These are phyloP conservation scores for Keithomyces neogunnii DNA, from an alignment of 2,329 filamentous ascomycete genomes.

Conservation along the genomic window DNA sequence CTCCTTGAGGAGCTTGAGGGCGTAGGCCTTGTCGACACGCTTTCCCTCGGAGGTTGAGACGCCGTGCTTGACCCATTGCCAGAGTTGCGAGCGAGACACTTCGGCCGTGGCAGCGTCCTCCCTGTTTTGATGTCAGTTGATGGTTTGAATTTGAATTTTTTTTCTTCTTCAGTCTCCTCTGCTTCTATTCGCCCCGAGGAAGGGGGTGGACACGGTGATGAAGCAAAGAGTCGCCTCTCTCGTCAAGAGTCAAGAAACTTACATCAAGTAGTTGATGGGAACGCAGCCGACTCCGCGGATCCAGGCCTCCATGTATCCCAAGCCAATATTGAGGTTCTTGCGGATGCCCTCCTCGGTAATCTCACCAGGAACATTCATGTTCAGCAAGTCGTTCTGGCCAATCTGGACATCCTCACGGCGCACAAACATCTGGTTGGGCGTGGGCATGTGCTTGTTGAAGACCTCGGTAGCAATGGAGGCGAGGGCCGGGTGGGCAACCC, in stretches of 20 bases:
- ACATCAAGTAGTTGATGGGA: slow-evolving; percentile 95
- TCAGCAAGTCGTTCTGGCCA: slow-evolving; percentile 81
- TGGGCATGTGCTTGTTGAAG: slow-evolving; percentile 98
- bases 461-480: slow-evolving; percentile 81
- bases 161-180: no score
- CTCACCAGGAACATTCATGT: slow-evolving; percentile 93
- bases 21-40: slow-evolving; percentile 87
- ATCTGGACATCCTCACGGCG: slow-evolving; percentile 85
- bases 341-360: slow-evolving; percentile 92
- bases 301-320: slow-evolving; percentile 99
- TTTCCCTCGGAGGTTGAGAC: slow-evolving; percentile 78
- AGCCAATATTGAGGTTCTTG: slow-evolving; percentile 95
- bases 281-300: slow-evolving; percentile 90
- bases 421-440: slow-evolving; percentile 89
- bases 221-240: background rate
- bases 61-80: slow-evolving; percentile 82
- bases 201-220: background rate
- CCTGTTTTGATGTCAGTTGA: slow-evolving; percentile 23
- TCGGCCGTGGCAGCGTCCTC: slow-evolving; percentile 97
- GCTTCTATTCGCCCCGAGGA: no score
- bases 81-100: slow-evolving; percentile 87
- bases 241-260: slow-evolving; percentile 14
- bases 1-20: slow-evolving; percentile 79
- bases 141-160: background rate
- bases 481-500: slow-evolving; percentile 94